Evolutionary conservation across 495 filamentous ascomycete species (phyloP).

Genomic region (Bacidia rubella): DNA sequence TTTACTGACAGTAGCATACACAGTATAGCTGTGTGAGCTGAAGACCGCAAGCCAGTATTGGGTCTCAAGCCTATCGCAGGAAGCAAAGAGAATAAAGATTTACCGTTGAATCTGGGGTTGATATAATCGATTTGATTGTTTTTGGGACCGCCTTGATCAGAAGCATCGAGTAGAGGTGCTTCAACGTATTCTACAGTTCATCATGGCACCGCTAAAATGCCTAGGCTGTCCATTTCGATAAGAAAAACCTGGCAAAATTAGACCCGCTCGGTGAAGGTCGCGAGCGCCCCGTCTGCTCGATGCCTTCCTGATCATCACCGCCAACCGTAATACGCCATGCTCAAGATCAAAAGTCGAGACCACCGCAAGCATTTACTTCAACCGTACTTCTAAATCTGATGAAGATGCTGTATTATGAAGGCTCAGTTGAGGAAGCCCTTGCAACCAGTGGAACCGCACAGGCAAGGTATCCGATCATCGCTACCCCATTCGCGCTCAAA

Average conservation of each 20-base stretch:
- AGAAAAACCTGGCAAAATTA: neutral
- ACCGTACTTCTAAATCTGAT: no score
- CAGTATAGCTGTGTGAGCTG: no score
- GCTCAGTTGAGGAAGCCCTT: conserved; percentile 95
- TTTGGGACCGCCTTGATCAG: neutral
- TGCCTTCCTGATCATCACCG: no score
- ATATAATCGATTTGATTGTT: neutral
- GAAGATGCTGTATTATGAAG: neutral
- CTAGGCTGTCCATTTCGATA: neutral
- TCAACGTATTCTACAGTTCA: neutral
- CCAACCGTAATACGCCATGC: no score
- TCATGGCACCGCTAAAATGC: neutral
- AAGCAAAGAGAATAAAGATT: no score
- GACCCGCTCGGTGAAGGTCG: neutral
- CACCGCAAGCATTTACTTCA: no score
- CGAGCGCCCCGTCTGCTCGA: no score
- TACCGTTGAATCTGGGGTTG: no score
- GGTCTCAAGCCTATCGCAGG: no score
- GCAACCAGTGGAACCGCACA: conserved; percentile 88
- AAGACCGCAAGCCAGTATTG: no score
- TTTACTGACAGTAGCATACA: no score
- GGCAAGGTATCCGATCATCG: conserved; percentile 88
- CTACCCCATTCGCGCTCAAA: conserved; percentile 95
- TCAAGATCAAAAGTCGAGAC: no score
- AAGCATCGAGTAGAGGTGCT: neutral